These are phyloP conservation scores for Saccharomyces eubayanus DNA, from an alignment of 805 yeast species.

Conservation along the genomic window DNA sequence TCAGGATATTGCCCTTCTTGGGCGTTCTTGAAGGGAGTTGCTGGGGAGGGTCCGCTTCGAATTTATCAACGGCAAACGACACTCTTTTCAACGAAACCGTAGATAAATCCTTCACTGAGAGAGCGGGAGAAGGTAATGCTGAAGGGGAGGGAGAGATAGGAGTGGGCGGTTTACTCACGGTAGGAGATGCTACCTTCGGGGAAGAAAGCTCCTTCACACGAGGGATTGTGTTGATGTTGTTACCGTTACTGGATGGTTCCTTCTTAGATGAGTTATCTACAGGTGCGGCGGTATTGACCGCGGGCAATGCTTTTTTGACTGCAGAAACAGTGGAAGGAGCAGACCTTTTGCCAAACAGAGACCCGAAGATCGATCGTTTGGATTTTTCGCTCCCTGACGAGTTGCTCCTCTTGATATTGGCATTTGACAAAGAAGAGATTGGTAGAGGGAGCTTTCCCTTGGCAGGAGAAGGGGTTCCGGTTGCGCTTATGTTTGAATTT, in stretches of 20 bases:
- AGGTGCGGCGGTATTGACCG: not conserved
- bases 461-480: not conserved
- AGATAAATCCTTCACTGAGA: constrained; percentile 27
- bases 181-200: not conserved
- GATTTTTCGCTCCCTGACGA: constrained; percentile 16
- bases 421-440: constrained; percentile 5
- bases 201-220: not conserved
- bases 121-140: not conserved
- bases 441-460: constrained; percentile 1
- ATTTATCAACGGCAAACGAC: constrained; percentile 65
- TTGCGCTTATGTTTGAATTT: not conserved
- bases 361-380: constrained; percentile 23
- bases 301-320: not conserved
- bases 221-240: not conserved
- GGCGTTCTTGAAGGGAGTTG: constrained; percentile 86
- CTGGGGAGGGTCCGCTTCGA: constrained; percentile 79
- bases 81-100: constrained; percentile 49
- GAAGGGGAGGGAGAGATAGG: not conserved
- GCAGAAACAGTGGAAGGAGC: constrained; percentile 1
- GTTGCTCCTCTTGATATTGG: constrained; percentile 10
- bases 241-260: too few species aligned
- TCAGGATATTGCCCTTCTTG: constrained; percentile 63
- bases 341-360: constrained; percentile 20
- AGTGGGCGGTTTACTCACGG: not conserved
- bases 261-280: not conserved